These are phyloP conservation scores for Pichia sp. DNA, from an alignment of 1,139 yeast genomes.

Conservation along the genomic window DNA sequence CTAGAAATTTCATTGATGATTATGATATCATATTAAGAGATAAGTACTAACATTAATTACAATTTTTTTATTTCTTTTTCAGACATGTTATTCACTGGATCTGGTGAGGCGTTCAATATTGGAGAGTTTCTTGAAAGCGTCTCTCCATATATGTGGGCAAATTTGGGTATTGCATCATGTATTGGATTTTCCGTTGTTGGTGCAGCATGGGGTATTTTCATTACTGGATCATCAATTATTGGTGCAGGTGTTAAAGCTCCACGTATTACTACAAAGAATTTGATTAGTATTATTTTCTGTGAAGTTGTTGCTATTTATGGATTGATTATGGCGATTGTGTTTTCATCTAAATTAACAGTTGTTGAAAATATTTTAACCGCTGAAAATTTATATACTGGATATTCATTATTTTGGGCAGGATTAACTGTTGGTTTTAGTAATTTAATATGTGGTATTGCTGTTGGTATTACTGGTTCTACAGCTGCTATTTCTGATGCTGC, in stretches of 20 bases:
- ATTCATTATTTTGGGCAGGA: slow-evolving; percentile 97
- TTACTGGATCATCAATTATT: slow-evolving; percentile 88
- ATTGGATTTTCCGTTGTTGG: slow-evolving; percentile 94
- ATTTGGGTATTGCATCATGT: slow-evolving; percentile 84
- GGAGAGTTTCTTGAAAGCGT: slow-evolving; percentile 81
- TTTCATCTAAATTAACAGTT: slow-evolving; percentile 78
- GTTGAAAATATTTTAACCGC: slow-evolving; percentile 69
- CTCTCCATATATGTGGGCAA: slow-evolving; percentile 97
- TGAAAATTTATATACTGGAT: slow-evolving; percentile 88
- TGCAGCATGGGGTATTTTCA: slow-evolving; percentile 99
- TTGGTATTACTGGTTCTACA: slow-evolving; percentile 95
- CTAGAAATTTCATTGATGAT: neutral
- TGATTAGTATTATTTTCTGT: slow-evolving; percentile 95
- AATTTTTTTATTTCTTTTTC: neutral
- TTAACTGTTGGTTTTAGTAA: slow-evolving; percentile 90
- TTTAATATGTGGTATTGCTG: slow-evolving; percentile 94
- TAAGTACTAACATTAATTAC: neutral
- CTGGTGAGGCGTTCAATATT: slow-evolving; percentile 84
- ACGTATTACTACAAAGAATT: slow-evolving; percentile 92
- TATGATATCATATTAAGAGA: neutral
- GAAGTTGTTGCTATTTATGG: slow-evolving; percentile 99
- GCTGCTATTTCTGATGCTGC: slow-evolving; percentile 99
- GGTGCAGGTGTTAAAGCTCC: slow-evolving; percentile 99
- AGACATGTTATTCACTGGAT: slow-evolving; percentile 83
- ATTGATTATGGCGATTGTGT: slow-evolving; percentile 95